Percentiles rank a stretch among this genome's conserved stretches.
phyloP scores from a whole-genome alignment of 2,329 filamentous ascomycete species.

The Thelonectria rubi region DNA sequence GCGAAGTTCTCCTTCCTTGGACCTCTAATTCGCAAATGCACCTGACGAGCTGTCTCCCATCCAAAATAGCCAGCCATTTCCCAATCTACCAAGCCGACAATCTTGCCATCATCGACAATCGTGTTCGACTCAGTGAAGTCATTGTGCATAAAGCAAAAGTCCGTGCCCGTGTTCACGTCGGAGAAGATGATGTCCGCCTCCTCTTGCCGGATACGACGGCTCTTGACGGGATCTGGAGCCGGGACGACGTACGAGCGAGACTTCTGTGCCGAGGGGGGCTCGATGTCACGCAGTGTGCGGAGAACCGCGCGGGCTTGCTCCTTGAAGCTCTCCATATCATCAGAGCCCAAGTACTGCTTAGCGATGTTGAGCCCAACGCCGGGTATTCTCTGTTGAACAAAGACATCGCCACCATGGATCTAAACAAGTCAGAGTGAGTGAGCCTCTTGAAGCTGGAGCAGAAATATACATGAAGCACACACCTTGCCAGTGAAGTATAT shows the following conservation, averaged over 20 bases:
- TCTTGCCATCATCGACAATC: slow-evolving; percentile 50
- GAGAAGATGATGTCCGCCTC: slow-evolving; percentile 48
- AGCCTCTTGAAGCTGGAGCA: not conserved
- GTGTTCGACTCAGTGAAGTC: slow-evolving; percentile 49
- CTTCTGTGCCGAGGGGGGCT: slow-evolving; percentile 27
- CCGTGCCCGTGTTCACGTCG: slow-evolving; percentile 30
- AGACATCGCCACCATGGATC: slow-evolving; percentile 48
- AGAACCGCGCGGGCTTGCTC: slow-evolving; percentile 48
- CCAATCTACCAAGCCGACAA: slow-evolving; percentile 53
- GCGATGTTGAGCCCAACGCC: slow-evolving; percentile 50
- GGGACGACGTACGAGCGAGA: slow-evolving; percentile 56
- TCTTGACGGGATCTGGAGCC: slow-evolving; percentile 71
- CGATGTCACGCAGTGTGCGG: slow-evolving; percentile 40
- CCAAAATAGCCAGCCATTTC: slow-evolving; percentile 53
- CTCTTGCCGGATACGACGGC: slow-evolving; percentile 41
- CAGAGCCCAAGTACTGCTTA: slow-evolving; percentile 47
- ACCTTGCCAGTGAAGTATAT: slow-evolving; percentile 53
- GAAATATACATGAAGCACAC: slow-evolving; percentile 11
- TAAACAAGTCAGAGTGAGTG: slow-evolving; percentile 25
- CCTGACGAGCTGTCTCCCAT: slow-evolving; percentile 42
- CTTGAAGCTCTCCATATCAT: slow-evolving; percentile 48
- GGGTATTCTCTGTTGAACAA: slow-evolving; percentile 51
- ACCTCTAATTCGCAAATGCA: slow-evolving; percentile 40
- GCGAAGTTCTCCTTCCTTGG: slow-evolving; percentile 39
- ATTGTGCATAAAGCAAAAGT: slow-evolving; percentile 51